These are phyloP conservation scores for Leucocoprinus sp. DNA, from an alignment of 768 basidiomycete species.

Conservation along the genomic window DNA sequence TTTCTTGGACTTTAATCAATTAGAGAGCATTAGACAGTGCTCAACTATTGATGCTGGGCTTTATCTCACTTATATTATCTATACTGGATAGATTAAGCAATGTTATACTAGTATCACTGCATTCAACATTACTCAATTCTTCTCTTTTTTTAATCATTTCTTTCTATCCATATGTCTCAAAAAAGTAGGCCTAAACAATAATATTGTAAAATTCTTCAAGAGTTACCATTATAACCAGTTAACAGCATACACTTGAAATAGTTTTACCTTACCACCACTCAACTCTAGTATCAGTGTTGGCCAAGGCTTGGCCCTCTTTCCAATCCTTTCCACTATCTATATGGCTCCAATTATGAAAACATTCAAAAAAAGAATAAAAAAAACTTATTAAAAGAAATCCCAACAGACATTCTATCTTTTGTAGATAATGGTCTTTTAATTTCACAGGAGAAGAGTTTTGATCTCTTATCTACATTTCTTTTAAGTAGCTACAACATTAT, in stretches of 20 bases:
- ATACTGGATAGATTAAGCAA: constrained; percentile 13
- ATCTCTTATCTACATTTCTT: too few relatives aligned
- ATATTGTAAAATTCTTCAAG: too few relatives aligned
- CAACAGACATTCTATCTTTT: neutral
- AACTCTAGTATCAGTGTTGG: too few relatives aligned
- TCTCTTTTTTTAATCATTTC: neutral
- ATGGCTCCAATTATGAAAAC: neutral
- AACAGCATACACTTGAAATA: neutral
- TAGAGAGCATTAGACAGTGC: constrained; percentile 9
- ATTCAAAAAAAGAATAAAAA: too few relatives aligned
- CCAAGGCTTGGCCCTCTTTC: neutral
- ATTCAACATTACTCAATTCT: constrained; percentile 3
- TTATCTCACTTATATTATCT: constrained; percentile 14
- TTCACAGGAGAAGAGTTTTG: too few relatives aligned
- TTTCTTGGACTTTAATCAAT: too few relatives aligned
- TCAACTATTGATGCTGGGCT: constrained; percentile 18
- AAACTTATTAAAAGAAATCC: too few relatives aligned
- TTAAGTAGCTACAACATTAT: too few relatives aligned
- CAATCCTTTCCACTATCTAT: neutral
- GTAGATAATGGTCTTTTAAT: too few relatives aligned
- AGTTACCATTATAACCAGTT: too few relatives aligned
- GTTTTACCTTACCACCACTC: too few relatives aligned
- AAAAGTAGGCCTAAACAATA: neutral
- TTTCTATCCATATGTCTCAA: too few relatives aligned
- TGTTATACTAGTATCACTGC: constrained; percentile 12